Base-by-base conservation (phyloP, 139 green algal species). In the Chlorella ohadii region DNA sequence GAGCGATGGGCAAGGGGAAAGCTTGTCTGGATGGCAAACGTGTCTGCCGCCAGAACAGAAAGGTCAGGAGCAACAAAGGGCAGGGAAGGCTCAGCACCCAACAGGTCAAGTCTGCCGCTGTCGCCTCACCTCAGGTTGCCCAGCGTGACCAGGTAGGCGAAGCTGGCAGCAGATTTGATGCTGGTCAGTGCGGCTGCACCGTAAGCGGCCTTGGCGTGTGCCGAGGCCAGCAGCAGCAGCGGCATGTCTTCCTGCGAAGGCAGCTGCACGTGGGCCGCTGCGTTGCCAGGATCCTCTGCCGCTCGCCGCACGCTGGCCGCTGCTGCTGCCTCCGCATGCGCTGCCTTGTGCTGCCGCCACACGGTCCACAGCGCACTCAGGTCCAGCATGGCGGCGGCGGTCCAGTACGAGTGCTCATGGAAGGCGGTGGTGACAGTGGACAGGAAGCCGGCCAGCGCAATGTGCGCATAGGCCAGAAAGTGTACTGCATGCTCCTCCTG, bases 191-290 rank as follows among this genome's bases (percentile, higher is more conserved):
- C 78, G 0, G 63, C 63, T 0, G 39, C 63, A n/a, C 78, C 78
- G 33, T 83, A 83, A 13, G 78, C 78, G 0, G 78, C 78, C 78
- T 74, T 83, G 78, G 39, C 28, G 12, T 83, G 78, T n/a, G 44
- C 78, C 19, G 78, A 63, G 0, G 78, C 78, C 16, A 25, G 9
- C n/a, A 36, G 63, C 63, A 83, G 76, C 36, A 82, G 36, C 59
- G 56, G 20, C 57, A 82, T 16, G 15, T 82, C 76, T 20, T 38
- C 57, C 23, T n/a, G 11, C 1, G 13, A 5, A 0, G 59, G 57
- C 16, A 17, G 47, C 4, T 63, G 15, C 31, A 66, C 64, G 59
- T 39, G 41, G 16, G 34, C 47, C 17, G 61, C 22, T 13, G 39
- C 25, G 63, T 74, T 65, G 78, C 15, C 36, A 0, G 78, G 78